phyloP scores from a whole-genome alignment of 495 filamentous ascomycete genomes.

The Aspergillus incahuasiensis region DNA sequence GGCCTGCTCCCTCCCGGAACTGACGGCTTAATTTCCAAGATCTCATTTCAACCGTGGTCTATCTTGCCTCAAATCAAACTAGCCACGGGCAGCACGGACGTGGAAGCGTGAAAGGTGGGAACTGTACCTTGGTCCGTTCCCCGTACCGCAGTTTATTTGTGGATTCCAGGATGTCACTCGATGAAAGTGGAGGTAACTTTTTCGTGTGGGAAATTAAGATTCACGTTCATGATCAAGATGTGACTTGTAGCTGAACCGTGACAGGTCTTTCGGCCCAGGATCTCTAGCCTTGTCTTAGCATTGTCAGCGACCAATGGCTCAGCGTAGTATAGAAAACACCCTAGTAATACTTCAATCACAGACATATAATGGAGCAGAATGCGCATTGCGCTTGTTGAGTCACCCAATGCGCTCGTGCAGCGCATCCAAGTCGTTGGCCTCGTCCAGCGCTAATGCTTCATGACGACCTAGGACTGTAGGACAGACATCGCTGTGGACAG shows the following conservation, averaged over 20 bases:
- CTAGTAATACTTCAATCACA: neutral
- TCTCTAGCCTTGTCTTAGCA: neutral
- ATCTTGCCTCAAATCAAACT: neutral
- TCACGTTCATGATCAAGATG: conserved; percentile 6
- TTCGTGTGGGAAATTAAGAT: conserved; percentile 4
- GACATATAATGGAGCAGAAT: neutral
- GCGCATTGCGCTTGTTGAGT: neutral
- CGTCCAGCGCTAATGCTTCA: neutral
- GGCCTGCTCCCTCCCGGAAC: neutral
- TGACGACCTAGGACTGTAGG: neutral
- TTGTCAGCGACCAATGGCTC: neutral
- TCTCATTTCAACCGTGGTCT: neutral
- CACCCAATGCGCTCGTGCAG: neutral
- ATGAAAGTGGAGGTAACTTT: neutral
- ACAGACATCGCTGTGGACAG: neutral
- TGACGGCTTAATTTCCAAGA: neutral
- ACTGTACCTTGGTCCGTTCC: neutral
- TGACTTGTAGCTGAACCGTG: neutral
- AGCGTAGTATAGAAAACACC: neutral
- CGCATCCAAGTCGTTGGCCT: neutral
- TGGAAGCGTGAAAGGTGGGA: neutral
- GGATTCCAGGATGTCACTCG: neutral
- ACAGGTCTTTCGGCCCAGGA: neutral
- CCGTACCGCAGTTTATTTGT: neutral
- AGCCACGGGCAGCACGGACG: neutral